These are phyloP conservation scores for Trichomonas tenax DNA, from an alignment of 208 protist species.

Conservation along the genomic window DNA sequence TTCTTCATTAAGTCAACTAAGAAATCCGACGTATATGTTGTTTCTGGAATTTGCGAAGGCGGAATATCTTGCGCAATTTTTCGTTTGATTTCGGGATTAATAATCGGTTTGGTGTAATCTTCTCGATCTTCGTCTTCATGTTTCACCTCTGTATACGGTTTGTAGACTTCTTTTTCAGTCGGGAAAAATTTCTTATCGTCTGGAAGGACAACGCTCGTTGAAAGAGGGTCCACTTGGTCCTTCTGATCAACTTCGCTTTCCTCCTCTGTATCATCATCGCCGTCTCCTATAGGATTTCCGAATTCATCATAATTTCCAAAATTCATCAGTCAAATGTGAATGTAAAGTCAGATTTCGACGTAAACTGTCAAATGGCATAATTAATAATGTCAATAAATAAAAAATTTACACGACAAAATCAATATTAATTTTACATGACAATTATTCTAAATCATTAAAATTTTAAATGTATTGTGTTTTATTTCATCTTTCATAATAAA, in stretches of 20 bases:
- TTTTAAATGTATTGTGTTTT: too few relatives aligned
- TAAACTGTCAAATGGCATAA: too few relatives aligned
- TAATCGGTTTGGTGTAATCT: conserved; percentile 7
- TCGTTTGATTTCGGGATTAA: background rate
- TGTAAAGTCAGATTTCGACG: too few relatives aligned
- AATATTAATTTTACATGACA: too few relatives aligned
- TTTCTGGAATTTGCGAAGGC: background rate
- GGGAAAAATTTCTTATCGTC: conserved; percentile 18
- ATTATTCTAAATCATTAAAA: too few relatives aligned
- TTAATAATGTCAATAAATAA: too few relatives aligned
- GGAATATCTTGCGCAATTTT: background rate
- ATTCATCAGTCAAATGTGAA: background rate
- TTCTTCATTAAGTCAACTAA: conserved; percentile 43
- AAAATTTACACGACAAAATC: too few relatives aligned
- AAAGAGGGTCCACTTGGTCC: background rate
- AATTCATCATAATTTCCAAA: conserved; percentile 29
- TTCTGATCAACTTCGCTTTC: background rate
- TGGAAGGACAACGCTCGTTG: background rate
- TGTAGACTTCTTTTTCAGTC: background rate
- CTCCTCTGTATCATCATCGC: background rate
- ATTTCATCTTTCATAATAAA: too few relatives aligned
- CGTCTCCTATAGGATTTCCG: conserved; percentile 25
- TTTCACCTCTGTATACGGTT: background rate
- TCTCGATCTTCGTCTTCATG: conserved; percentile 34
- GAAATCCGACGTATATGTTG: conserved; percentile 30